phyloP scores from a whole-genome alignment of 495 filamentous ascomycete species.

The Talaromyces adpressus region DNA sequence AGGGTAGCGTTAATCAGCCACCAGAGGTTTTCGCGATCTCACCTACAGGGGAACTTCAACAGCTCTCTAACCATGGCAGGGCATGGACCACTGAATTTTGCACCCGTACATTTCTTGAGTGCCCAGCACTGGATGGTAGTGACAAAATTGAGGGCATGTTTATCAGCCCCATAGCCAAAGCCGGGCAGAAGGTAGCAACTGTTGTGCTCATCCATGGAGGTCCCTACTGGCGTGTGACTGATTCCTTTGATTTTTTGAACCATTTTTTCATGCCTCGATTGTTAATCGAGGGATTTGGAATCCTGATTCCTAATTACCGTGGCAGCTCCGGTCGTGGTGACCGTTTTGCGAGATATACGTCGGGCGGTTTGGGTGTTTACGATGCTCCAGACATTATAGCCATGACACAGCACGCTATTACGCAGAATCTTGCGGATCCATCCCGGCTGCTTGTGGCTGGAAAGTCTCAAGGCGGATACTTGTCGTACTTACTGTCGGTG shows the following conservation, averaged over 20 bases:
- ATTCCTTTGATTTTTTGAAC: constrained; percentile 16
- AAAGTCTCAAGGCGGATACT: constrained; percentile 24
- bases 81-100: neutral
- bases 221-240: constrained; percentile 18
- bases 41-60: neutral
- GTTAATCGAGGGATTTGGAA: constrained; percentile 19
- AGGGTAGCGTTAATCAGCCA: constrained; percentile 1
- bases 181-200: constrained; percentile 13
- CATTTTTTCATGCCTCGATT: constrained; percentile 18
- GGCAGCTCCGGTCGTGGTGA: constrained; percentile 22
- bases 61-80: constrained; percentile 2
- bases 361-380: constrained; percentile 13
- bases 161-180: neutral
- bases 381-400: constrained; percentile 24
- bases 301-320: constrained; percentile 25
- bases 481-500: constrained; percentile 15
- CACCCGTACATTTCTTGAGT: neutral
- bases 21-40: neutral
- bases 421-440: constrained; percentile 16
- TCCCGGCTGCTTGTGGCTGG: constrained; percentile 20
- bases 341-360: constrained; percentile 16
- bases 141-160: constrained; percentile 4
- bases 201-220: constrained; percentile 26
- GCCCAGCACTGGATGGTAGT: neutral
- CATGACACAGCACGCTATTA: constrained; percentile 17